phyloP scores from a whole-genome alignment of 1,284 basidiomycete genomes.

The Cryptococcus sp. region DNA sequence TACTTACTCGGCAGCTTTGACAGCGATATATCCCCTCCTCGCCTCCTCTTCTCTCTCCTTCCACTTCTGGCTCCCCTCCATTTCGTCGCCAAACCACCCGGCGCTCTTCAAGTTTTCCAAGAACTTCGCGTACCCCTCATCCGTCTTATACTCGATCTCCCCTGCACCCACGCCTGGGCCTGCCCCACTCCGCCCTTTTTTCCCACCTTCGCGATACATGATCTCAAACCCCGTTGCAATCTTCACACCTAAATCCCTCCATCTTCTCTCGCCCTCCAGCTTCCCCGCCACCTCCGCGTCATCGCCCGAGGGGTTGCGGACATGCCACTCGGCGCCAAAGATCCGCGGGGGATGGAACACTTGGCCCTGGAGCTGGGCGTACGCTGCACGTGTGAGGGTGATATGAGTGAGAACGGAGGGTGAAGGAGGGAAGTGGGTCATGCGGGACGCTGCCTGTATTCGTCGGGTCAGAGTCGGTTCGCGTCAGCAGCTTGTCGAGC shows the following conservation, averaged over 20 bases:
- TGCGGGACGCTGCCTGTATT: conserved; percentile 72
- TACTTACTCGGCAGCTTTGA: conserved; percentile 64
- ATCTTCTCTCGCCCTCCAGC: conserved; percentile 58
- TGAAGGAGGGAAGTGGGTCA: conserved; percentile 79
- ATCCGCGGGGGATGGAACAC: conserved; percentile 86
- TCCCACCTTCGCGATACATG: conserved; percentile 75
- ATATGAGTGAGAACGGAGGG: conserved; percentile 61
- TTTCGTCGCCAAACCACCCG: conserved; percentile 72
- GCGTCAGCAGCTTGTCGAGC: not conserved
- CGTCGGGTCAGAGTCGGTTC: not conserved
- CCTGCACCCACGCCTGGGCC: conserved; percentile 48
- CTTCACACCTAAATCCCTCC: conserved; percentile 85
- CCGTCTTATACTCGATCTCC: conserved; percentile 3
- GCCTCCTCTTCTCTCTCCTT: conserved; percentile 68
- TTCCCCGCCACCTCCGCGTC: conserved; percentile 2
- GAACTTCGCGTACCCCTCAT: conserved; percentile 53
- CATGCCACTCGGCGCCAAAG: conserved; percentile 62
- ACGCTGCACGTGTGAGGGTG: conserved; percentile 79
- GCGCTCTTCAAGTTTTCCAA: conserved; percentile 60
- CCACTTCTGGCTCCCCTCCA: conserved; percentile 73
- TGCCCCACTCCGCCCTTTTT: conserved; percentile 51
- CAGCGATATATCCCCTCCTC: conserved; percentile 61
- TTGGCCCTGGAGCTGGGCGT: conserved; percentile 86
- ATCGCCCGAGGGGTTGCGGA: conserved; percentile 26
- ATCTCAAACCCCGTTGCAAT: conserved; percentile 93